Evolutionary conservation across 1,284 basidiomycete genomes (phyloP).

Genomic region (Cutaneotrichosporon cutaneum): DNA sequence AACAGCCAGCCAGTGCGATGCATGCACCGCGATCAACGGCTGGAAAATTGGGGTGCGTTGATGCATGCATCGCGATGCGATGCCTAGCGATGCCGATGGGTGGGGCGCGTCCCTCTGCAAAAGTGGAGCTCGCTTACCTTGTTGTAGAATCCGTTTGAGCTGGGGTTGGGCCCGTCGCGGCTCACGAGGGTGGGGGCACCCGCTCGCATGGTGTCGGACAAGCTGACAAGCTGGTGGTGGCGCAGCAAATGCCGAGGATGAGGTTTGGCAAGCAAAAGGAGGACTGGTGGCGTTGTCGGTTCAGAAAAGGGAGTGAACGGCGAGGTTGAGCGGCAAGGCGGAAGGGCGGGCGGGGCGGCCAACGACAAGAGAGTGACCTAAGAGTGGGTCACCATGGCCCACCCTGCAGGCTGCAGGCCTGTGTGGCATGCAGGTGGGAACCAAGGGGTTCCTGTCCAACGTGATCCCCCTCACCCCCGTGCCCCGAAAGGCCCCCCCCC

Average conservation of each 20-base stretch:
- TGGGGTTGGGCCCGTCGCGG: background rate
- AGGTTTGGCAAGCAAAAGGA: background rate
- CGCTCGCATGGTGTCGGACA: background rate
- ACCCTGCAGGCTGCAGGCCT: too few species aligned
- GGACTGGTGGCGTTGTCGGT: background rate
- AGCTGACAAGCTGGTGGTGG: background rate
- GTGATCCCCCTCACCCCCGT: too few species aligned
- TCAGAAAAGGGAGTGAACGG: too few species aligned
- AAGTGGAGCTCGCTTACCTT: conserved; percentile 9
- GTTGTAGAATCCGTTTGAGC: conserved; percentile 11
- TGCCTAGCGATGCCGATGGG: background rate
- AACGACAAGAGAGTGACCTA: too few species aligned
- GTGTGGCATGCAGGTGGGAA: too few species aligned
- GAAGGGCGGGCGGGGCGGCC: too few species aligned
- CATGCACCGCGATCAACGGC: background rate
- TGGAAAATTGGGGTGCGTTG: background rate
- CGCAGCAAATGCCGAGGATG: background rate
- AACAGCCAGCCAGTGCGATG: background rate
- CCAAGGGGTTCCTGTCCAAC: too few species aligned
- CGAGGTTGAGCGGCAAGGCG: too few species aligned
- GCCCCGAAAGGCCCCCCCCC: too few species aligned
- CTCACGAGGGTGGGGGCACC: background rate
- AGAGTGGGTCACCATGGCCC: too few species aligned
- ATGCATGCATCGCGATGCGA: background rate
- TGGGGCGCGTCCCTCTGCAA: background rate